These are phyloP conservation scores for Didymella glomerata DNA, from an alignment of 2,329 filamentous ascomycete genomes.

Conservation along the genomic window DNA sequence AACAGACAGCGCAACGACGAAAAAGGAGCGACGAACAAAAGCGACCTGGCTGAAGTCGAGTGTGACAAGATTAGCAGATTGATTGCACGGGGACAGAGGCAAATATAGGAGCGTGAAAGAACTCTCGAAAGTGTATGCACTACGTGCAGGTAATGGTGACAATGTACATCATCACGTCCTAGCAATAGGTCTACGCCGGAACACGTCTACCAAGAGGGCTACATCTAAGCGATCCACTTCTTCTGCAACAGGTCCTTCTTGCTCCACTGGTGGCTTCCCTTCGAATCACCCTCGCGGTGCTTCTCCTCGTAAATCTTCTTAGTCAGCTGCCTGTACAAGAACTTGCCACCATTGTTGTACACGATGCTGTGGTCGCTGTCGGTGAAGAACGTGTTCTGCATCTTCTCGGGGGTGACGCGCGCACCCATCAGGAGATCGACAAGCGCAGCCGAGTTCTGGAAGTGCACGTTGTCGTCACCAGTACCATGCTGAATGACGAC, in stretches of 20 bases:
- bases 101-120: too few species aligned
- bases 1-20: too few species aligned
- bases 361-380: constrained; percentile 70
- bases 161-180: background rate
- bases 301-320: constrained; percentile 69
- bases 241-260: constrained; percentile 39
- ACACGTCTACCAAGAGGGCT: background rate
- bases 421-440: constrained; percentile 68
- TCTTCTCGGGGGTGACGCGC: constrained; percentile 67
- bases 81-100: too few species aligned
- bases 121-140: background rate
- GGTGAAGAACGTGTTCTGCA: constrained; percentile 71
- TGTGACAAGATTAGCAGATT: too few species aligned
- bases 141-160: background rate
- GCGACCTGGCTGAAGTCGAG: too few species aligned
- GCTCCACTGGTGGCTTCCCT: constrained; percentile 58
- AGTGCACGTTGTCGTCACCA: constrained; percentile 77
- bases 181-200: background rate
- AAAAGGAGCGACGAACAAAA: too few species aligned
- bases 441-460: constrained; percentile 70
- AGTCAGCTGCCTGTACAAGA: constrained; percentile 70
- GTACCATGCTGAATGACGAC: constrained; percentile 72
- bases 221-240: constrained; percentile 21
- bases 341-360: constrained; percentile 65
- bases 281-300: constrained; percentile 54